Conservation (phyloP, 208 protist genomes). For the Trypanosoma vivax region DNA sequence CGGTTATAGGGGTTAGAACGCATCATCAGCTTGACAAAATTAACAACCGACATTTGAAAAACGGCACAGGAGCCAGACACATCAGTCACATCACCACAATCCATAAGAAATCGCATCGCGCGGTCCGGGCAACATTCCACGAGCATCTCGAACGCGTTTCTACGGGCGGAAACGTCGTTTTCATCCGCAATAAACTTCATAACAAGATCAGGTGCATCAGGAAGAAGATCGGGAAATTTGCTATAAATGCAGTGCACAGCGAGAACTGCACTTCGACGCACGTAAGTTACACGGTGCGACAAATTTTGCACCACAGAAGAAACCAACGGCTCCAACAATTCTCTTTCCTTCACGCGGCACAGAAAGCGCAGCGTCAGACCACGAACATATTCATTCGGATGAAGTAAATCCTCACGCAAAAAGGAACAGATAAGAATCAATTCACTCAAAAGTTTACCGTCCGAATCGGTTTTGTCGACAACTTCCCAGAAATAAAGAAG, state of each 20-base stretch:
- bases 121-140: conserved; percentile 91
- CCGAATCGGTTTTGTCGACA: conserved; percentile 92
- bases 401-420: conserved; percentile 94
- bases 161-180: conserved; percentile 89
- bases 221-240: conserved; percentile 92
- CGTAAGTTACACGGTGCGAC: conserved; percentile 92
- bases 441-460: conserved; percentile 95
- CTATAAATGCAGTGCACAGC: conserved; percentile 93
- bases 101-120: conserved; percentile 90
- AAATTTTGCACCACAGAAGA: conserved; percentile 92
- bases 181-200: conserved; percentile 87
- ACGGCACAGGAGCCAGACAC: conserved; percentile 82
- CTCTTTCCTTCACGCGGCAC: conserved; percentile 94
- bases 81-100: conserved; percentile 80
- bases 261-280: conserved; percentile 96
- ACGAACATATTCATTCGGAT: conserved; percentile 98
- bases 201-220: conserved; percentile 96
- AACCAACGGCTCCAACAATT: conserved; percentile 97
- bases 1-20: conserved; percentile 80
- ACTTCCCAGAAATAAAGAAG: conserved; percentile 97
- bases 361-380: conserved; percentile 97
- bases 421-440: conserved; percentile 98
- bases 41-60: conserved; percentile 88
- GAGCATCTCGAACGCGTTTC: conserved; percentile 98
- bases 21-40: conserved; percentile 82